Base-by-base conservation (phyloP, 2,329 filamentous ascomycete genomes). In the Setomelanomma holmii region DNA sequence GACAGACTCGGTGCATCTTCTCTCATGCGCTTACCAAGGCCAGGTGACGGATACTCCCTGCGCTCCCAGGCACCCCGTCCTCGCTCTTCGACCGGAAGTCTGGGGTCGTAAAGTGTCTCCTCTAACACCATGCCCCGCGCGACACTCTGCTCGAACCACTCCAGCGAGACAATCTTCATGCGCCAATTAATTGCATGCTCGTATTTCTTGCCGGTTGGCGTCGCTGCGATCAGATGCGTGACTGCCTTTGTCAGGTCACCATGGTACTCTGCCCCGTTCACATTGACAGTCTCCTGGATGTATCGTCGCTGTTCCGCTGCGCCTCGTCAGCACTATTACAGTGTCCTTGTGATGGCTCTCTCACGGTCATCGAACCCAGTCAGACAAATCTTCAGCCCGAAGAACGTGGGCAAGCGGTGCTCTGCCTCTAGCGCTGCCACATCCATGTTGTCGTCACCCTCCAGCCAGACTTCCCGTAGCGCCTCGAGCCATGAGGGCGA, bases 91-190 rank as follows among this genome's bases (percentile, higher is more conserved):
- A 69, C 60, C 0, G 90, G 86, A 16, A 93, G 73, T 21, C 84
- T 78, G 1, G 91, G 93, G 69, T 96, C 87, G 73, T 96, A 99
- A 53, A 85, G 86, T n/a, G 80, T 76, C 72, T 98, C 95, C 49
- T 97, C 90, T 17, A 99, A 79, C 17, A 93, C 89, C 91, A 99
- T 95, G 50, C 92, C 91, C 57, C 95, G 84, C 59, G 89, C 84
- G 53, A 95, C 75, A 66, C 90, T 93, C 67, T 97, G 90, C 44
- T 87, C 79, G 33, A 98, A 83, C 95, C 95, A 99, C 68, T 92
- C 88, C 27, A 90, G 74, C 1, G 89, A 87, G 20, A 99, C 91
- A 20, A 92, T 85, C 45, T 86, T 86, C 60, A 96, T 85, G 40
- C 83, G 82, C 93, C 95, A 99, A 63, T 83, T 83, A 61, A 85